Base-by-base conservation (phyloP, 805 yeast genomes). In the Sugiyamaella chiloensis region DNA sequence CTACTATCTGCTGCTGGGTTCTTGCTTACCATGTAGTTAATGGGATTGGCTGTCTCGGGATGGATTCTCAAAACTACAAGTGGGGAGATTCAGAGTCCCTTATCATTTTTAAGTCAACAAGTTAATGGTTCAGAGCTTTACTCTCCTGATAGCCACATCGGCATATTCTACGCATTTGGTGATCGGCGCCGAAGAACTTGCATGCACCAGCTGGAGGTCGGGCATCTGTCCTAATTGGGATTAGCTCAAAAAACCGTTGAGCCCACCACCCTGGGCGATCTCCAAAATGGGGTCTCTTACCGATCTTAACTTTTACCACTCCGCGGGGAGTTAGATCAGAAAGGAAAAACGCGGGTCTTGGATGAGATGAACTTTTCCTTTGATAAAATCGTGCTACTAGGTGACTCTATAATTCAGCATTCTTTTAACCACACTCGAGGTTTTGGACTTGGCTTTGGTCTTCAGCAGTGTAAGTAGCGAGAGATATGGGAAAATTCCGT, bases 341-440 rank as follows among this genome's bases (percentile, higher is more conserved):
- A 7, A 8, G 29, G 11, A 26, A 26, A 26, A 8, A 8, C 7
- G 29, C 9, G 29, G 11, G 11, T 11, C 29, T 8, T 7, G 11
- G 29, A 12, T 16, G 19, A 16, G 20, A 34, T 34, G 37, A 21
- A 34, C 20, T 19, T 34, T 16, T 34, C 37, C 19, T 34, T 34
- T 16, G 37, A 34, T 8, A 34, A 34, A 34, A 34, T 34, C 5
- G 21, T 34, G 37, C 19, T 34, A 19, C 21, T 34, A 21, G 37
- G 37, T 21, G 37, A 34, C 19, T 34, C 37, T 4, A 34, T 34
- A 14, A 19, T 19, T 4, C 37, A 34, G 20, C 37, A 34, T 34
- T 19, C 37, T 6, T 34, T 34, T 19, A 34, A 34, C 20, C 37
- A 34, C 20, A 34, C 37, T 12, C 14, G 37, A 34, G 37, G 37